Base-by-base conservation (phyloP, 495 filamentous ascomycete species). In the Neurospora sp. region DNA sequence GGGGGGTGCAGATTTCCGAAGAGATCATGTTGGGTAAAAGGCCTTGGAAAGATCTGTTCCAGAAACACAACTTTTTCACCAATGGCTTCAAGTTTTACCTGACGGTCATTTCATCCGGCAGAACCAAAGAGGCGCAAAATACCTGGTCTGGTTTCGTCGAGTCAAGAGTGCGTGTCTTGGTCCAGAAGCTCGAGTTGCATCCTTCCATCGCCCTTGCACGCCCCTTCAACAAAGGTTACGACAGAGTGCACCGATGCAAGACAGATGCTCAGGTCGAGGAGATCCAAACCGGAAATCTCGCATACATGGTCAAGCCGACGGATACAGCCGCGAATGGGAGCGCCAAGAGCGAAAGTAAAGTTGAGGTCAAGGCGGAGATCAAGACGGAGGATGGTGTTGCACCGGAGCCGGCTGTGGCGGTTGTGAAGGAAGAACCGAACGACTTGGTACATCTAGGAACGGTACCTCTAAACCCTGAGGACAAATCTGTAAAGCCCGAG, bases 51-150 rank as follows among this genome's bases (percentile, higher is more conserved):
- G 94, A 93, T 73, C 83, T 99, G 8, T 99, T 99, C 77, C 85
- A 86, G 4, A 92, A 92, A 48, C 94, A 98, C 80, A 91, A 89
- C 2, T 98, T 98, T 81, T 99, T 98, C 83, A 96, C 96, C 2
- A 77, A 88, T 44, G 94, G 90, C 71, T 97, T 97, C 84, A 97
- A 93, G 81, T 97, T 97, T 79, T 99, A 98, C 80, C 88, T 99
- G 69, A 91, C 90, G 73, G 90, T 98, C 72, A 90, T 95, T 54
- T 88, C 94, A n/a, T 90, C 92, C 0, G 94, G 93, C 81, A 92
- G 86, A 72, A 93, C 90, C 35, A 94, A 93, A 77, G 93, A 97
- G 74, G 91, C 92, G 1, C 92, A 96, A 76, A 87, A 92, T 16
- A 86, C 89, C 41, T 98, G 96, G 94, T 93, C 93, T 39, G 95